Percentiles rank a stretch among this genome's conserved stretches.
Conservation (phyloP, 768 basidiomycete species). For the Hydnum rufescens region DNA sequence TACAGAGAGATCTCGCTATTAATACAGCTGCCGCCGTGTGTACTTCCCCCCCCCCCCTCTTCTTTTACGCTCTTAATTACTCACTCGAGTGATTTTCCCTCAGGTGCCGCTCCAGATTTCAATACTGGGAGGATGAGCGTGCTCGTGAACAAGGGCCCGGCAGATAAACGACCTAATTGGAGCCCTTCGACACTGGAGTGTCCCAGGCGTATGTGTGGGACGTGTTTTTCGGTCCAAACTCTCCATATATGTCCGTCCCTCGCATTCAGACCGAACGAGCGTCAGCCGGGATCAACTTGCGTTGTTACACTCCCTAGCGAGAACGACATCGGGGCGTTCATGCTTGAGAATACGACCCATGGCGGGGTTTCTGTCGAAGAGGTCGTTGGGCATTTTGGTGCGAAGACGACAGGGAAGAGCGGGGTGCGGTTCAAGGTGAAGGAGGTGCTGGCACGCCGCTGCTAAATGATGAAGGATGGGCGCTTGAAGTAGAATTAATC, state of each 20-base stretch:
- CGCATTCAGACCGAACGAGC: slow-evolving; percentile 22
- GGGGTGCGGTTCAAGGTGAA: too few relatives aligned
- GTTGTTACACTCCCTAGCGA: slow-evolving; percentile 51
- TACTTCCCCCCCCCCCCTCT: slow-evolving; percentile 13
- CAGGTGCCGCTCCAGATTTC: slow-evolving; percentile 68
- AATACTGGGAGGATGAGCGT: slow-evolving; percentile 56
- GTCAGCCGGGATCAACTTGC: slow-evolving; percentile 15
- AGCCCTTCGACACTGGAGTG: slow-evolving; percentile 42
- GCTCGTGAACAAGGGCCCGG: slow-evolving; percentile 27
- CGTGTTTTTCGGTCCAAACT: slow-evolving; percentile 44
- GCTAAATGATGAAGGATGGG: slow-evolving; percentile 34
- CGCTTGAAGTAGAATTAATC: slow-evolving; percentile 2
- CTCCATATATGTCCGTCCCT: slow-evolving; percentile 25
- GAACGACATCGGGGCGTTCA: slow-evolving; percentile 41
- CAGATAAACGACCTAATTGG: slow-evolving; percentile 38
- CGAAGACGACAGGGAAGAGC: too few relatives aligned
- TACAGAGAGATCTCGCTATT: slow-evolving; percentile 75
- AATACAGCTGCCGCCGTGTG: slow-evolving; percentile 80
- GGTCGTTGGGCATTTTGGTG: slow-evolving; percentile 35
- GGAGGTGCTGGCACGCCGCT: slow-evolving; percentile 58
- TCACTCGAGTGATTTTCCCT: slow-evolving; percentile 24
- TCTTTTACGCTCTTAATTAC: slow-evolving; percentile 9
- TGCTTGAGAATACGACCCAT: slow-evolving; percentile 40
- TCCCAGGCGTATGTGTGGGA: slow-evolving; percentile 30
- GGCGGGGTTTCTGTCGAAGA: slow-evolving; percentile 49